These are phyloP conservation scores for Cyberlindnera xylosilytica DNA, from an alignment of 805 yeast species.

Conservation along the genomic window DNA sequence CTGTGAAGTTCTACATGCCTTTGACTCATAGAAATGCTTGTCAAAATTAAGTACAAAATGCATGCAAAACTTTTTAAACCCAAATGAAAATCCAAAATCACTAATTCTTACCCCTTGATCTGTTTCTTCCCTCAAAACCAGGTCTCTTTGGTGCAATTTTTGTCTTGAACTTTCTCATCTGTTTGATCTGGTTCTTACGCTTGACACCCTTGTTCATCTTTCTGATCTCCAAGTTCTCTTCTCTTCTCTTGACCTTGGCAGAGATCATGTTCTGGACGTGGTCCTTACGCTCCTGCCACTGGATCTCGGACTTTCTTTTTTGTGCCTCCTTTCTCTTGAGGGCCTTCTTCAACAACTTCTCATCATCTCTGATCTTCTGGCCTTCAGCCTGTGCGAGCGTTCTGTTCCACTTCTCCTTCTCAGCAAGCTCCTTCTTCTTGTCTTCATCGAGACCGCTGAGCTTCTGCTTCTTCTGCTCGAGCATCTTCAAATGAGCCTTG, in stretches of 20 bases:
- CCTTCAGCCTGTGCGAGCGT: conserved; percentile 89
- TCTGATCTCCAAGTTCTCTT: conserved; percentile 83
- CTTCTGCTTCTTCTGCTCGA: conserved; percentile 72
- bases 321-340: conserved; percentile 76
- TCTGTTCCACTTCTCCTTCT: conserved; percentile 81
- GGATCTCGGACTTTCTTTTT: conserved; percentile 82
- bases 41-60: no score
- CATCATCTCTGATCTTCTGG: conserved; percentile 83
- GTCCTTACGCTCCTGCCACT: conserved; percentile 90
- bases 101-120: not conserved
- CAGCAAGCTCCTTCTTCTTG: conserved; percentile 52
- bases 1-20: no score
- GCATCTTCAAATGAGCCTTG: conserved; percentile 71
- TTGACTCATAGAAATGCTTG: no score
- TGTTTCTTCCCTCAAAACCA: conserved; percentile 77
- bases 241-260: conserved; percentile 82
- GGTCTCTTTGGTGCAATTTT: conserved; percentile 59
- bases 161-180: conserved; percentile 61
- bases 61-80: no score
- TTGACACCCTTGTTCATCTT: conserved; percentile 82
- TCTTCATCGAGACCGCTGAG: conserved; percentile 59
- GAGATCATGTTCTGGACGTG: conserved; percentile 71
- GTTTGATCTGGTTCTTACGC: conserved; percentile 68
- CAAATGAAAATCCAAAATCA: not conserved
- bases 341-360: conserved; percentile 80